Evolutionary conservation across 2,329 filamentous ascomycete species (phyloP).

Genomic region (Metarhizium guizhouense): DNA sequence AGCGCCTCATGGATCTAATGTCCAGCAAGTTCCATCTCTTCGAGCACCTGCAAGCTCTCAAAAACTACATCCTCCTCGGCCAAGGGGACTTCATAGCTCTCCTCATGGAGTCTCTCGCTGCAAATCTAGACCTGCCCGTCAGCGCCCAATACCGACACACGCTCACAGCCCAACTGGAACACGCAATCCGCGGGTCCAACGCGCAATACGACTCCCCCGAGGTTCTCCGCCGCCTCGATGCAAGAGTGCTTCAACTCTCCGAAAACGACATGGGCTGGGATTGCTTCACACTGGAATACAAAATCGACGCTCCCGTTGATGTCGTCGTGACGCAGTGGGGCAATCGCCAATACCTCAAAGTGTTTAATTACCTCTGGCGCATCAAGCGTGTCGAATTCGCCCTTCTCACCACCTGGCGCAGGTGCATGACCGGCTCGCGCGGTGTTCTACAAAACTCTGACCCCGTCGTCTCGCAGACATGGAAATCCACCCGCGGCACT

Average conservation of each 20-base stretch:
- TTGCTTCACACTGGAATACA: slow-evolving; percentile 97
- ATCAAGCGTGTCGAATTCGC: slow-evolving; percentile 97
- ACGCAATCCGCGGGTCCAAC: slow-evolving; percentile 93
- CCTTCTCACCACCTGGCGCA: slow-evolving; percentile 81
- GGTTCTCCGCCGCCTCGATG: slow-evolving; percentile 82
- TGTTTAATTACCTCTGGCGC: slow-evolving; percentile 98
- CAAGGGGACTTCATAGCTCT: slow-evolving; percentile 96
- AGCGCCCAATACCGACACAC: slow-evolving; percentile 95
- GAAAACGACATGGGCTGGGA: slow-evolving; percentile 99
- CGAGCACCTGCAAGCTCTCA: slow-evolving; percentile 82
- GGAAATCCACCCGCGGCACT: slow-evolving; percentile 82
- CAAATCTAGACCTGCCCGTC: slow-evolving; percentile 90
- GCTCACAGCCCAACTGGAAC: slow-evolving; percentile 92
- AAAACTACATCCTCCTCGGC: slow-evolving; percentile 88
- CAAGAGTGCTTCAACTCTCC: slow-evolving; percentile 94
- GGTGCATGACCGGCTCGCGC: slow-evolving; percentile 88
- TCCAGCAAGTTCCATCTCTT: slow-evolving; percentile 91
- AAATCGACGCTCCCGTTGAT: slow-evolving; percentile 92
- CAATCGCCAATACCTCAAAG: slow-evolving; percentile 92
- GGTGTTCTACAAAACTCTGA: slow-evolving; percentile 78
- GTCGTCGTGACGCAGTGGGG: slow-evolving; percentile 96
- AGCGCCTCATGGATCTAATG: slow-evolving; percentile 87
- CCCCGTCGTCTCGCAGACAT: slow-evolving; percentile 60
- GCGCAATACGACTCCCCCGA: slow-evolving; percentile 92
- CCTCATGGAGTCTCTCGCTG: slow-evolving; percentile 90